These are phyloP conservation scores for Pseudognaphalium luteoalbum DNA, from an alignment of 129 eudicot species.

Conservation along the genomic window DNA sequence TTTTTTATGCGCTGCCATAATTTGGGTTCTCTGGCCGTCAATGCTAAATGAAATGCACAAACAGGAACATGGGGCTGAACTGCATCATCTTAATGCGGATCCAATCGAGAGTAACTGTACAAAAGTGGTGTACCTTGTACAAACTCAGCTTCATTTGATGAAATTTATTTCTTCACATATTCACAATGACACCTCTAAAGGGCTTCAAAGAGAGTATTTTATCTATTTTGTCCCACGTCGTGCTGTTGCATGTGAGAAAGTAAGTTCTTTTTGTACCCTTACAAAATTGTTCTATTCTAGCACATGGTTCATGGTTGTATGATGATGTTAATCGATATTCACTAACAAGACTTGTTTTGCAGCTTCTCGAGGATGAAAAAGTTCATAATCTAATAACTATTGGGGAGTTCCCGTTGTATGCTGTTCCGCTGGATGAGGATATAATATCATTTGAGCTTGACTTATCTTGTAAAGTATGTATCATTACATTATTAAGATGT, in stretches of 20 bases:
- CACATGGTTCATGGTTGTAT: background rate
- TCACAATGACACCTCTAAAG: conserved; percentile 74
- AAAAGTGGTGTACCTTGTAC: conserved; percentile 91
- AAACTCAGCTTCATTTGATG: conserved; percentile 76
- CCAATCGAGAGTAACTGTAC: conserved; percentile 71
- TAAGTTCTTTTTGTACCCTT: conserved; percentile 30
- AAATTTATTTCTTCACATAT: conserved; percentile 71
- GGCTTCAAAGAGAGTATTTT: conserved; percentile 88
- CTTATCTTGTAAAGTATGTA: conserved; percentile 68
- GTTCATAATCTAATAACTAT: conserved; percentile 77
- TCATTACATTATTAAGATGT: conserved; percentile 15
- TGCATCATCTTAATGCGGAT: conserved; percentile 77
- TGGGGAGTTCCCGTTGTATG: conserved; percentile 89
- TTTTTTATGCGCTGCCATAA: background rate
- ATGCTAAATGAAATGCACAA: conserved; percentile 27
- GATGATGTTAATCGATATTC: background rate
- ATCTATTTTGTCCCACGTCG: conserved; percentile 97
- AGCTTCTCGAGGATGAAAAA: conserved; percentile 94
- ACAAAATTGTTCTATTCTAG: background rate
- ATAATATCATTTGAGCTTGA: conserved; percentile 92
- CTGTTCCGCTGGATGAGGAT: conserved; percentile 86
- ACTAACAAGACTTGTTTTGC: conserved; percentile 13
- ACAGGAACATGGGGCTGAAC: conserved; percentile 97
- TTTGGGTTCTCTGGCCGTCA: conserved; percentile 2
- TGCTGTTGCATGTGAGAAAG: conserved; percentile 92